These are phyloP conservation scores for Lotus japonicus DNA, from an alignment of 306 rosid species.

Conservation along the genomic window DNA sequence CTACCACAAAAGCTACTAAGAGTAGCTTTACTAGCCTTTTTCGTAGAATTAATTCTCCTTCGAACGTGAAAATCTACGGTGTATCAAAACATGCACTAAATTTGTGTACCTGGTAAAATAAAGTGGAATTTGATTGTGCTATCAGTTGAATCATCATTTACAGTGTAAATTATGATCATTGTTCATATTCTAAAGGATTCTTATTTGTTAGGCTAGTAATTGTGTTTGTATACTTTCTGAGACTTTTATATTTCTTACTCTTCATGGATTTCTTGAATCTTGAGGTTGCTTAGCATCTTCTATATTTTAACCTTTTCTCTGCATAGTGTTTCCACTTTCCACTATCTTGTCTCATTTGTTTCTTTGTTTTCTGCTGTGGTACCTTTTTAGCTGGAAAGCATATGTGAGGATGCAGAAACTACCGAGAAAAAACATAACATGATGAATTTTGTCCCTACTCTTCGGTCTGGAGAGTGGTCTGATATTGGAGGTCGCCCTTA, in stretches of 20 bases:
- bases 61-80: too few relatives aligned
- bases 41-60: too few relatives aligned
- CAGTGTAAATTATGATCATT: too few relatives aligned
- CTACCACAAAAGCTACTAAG: too few relatives aligned
- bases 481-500: slow-evolving; percentile 65
- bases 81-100: too few relatives aligned
- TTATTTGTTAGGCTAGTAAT: too few relatives aligned
- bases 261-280: not conserved
- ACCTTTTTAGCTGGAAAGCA: slow-evolving; percentile 71
- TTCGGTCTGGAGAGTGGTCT: slow-evolving; percentile 94
- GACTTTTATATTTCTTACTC: not conserved
- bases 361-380: slow-evolving; percentile 4
- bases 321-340: too few relatives aligned
- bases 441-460: slow-evolving; percentile 45
- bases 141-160: too few relatives aligned
- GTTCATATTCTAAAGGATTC: too few relatives aligned
- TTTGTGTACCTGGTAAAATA: too few relatives aligned
- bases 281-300: slow-evolving; percentile 3
- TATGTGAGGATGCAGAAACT: slow-evolving; percentile 64
- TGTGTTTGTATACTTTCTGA: not conserved
- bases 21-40: too few relatives aligned
- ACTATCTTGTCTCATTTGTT: not conserved
- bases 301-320: not conserved
- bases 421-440: slow-evolving; percentile 50
- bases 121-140: too few relatives aligned